Evolutionary conservation across 495 filamentous ascomycete species (phyloP).

Genomic region (Aspergillus campestris): DNA sequence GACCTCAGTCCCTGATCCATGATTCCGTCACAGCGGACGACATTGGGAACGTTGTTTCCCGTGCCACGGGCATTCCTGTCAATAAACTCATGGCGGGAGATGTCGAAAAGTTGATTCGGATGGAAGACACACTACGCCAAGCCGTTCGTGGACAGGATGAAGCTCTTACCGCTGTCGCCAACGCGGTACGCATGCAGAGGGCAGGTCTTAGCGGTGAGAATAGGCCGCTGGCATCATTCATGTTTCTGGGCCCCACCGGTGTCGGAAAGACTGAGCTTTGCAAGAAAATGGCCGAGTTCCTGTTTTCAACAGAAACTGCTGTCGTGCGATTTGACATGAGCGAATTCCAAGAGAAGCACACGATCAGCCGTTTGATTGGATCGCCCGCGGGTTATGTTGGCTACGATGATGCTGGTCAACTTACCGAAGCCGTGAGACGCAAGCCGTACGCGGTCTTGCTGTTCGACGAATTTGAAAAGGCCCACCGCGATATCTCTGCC

Average conservation of each 20-base stretch:
- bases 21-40: constrained; percentile 91
- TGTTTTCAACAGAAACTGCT: constrained; percentile 85
- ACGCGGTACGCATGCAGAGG: constrained; percentile 89
- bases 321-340: constrained; percentile 96
- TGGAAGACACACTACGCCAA: constrained; percentile 84
- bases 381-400: constrained; percentile 90
- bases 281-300: constrained; percentile 88
- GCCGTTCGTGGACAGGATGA: constrained; percentile 91
- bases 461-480: constrained; percentile 97
- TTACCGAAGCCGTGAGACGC: constrained; percentile 89
- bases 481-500: constrained; percentile 88
- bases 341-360: constrained; percentile 97
- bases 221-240: constrained; percentile 85
- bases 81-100: constrained; percentile 87
- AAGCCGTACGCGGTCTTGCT: constrained; percentile 94
- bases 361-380: constrained; percentile 85
- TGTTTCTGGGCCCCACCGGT: constrained; percentile 95
- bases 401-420: constrained; percentile 93
- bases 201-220: constrained; percentile 89
- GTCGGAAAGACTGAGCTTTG: constrained; percentile 96
- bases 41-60: constrained; percentile 84
- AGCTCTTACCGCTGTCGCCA: constrained; percentile 79
- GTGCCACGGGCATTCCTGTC: constrained; percentile 86
- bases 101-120: constrained; percentile 81
- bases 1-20: constrained; percentile 58